A percentile compares a stretch with the other conserved stretches of the same genome.
Conservation (phyloP, 1,284 basidiomycete genomes). For the Neolentinus lepideus region DNA sequence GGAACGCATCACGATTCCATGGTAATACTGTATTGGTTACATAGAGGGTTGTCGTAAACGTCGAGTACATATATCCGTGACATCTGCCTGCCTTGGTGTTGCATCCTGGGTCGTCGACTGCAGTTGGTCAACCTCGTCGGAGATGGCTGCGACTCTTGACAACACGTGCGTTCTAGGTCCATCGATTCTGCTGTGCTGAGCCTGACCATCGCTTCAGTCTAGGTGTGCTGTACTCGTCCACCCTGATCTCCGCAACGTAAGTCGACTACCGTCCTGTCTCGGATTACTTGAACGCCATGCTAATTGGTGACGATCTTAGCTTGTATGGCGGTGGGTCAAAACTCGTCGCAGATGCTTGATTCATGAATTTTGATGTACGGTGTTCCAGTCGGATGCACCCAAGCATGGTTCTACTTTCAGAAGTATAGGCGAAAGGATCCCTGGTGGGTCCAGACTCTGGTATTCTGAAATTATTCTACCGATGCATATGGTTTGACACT, state of each 20-base stretch:
- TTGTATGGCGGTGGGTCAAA: background rate
- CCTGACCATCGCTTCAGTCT: background rate
- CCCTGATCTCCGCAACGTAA: background rate
- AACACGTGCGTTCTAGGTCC: background rate
- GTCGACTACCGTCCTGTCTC: background rate
- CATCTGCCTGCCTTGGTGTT: no score
- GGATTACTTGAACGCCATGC: no score
- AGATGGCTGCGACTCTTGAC: background rate
- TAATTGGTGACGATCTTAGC: background rate
- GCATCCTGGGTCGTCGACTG: no score
- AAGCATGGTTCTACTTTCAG: conserved; percentile 15
- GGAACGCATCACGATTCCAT: no score
- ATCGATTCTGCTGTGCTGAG: background rate
- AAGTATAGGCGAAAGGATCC: conserved; percentile 11
- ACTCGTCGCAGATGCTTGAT: background rate
- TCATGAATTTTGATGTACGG: background rate
- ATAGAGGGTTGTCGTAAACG: no score
- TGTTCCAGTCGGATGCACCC: conserved; percentile 10
- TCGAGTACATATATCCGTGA: no score
- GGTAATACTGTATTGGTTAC: no score
- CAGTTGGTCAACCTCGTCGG: no score
- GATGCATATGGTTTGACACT: background rate
- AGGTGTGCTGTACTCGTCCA: background rate
- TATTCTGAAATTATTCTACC: background rate
- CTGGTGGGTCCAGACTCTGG: conserved; percentile 5